Base-by-base conservation (phyloP, 2,329 filamentous ascomycete species). In the Acrocalymma vagum region DNA sequence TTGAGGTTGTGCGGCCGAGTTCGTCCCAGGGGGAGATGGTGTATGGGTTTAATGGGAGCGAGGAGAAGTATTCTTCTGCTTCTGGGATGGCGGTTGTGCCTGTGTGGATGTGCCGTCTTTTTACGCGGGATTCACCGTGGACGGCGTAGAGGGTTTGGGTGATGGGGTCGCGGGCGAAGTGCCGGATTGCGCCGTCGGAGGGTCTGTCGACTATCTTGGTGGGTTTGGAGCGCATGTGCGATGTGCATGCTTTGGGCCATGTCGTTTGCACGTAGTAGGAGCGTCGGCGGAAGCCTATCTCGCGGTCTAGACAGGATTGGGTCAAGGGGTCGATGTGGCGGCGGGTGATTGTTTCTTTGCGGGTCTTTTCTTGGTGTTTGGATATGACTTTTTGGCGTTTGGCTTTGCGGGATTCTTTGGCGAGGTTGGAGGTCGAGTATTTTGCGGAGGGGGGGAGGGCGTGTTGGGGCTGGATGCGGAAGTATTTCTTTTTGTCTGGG, bases 401-500 rank as follows among this genome's bases (percentile, higher is more conserved):
- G 16, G 58, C 55, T 60, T 60, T 62, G 24, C 45, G 53, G 44
- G 48, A 66, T 56, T 51, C 58, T 34, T 59, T 74, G 55, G 57
- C 54, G 7, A 78, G 63, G 31, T 74, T 75, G 9, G 68, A 58
- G 10, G 59, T 52, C 0, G 72, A 68, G 51, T 78, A 75, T 42
- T 72, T 74, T 4, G 67, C 55, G 9, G 49, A 27, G 52, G 32
- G 45, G 46, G 3, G 40, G 69, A 54, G 23, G 67, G 60, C 33
- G 58, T 36, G 61, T 71, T 10, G 52, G 48, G 6, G 32, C 36
- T 71, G 66, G 15, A 79, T 72, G 24, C 68, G 70, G 65, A 79
- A 79, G 55, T 79, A 79, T 44, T 77, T 78, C 33, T 68, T 65
- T 58, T 75, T 78, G 25, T 74, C 72, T 22, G 58, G 49, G 46